Base-by-base conservation (phyloP, 257 asterid species). In the Verbascum thapsus region DNA sequence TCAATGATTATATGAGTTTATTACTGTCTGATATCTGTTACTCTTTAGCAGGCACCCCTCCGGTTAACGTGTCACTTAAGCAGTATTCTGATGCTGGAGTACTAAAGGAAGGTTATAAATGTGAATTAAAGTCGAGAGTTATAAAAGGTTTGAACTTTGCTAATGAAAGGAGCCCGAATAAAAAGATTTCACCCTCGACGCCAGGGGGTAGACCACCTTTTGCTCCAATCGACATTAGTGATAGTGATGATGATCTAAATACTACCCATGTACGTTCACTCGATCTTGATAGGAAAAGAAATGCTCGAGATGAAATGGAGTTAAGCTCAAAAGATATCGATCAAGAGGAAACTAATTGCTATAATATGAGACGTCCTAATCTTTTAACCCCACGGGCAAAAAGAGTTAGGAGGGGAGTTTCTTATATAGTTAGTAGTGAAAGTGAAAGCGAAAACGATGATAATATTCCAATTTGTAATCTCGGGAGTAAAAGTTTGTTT, bases 381-480 rank as follows among this genome's bases (percentile, higher is more conserved):
- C 42, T 30, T 60, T 73, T 68, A 30, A 66, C 57, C 43, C 42
- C 63, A 26, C 75, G 62, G 76, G 78, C 66, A 74, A 66, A 63
- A 54, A 71, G 38, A 66, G 18, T 78, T 35, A 32, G 77, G 53
- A 76, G 61, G 58, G 70, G 74, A 76, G 81, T 72, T 43, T 64
- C 71, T 23, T 72, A 62, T 19, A 32, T 73, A 8, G 73, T 84
- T 61, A 51, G 50, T 9, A 82, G 87, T 58, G 90, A 84, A 37
- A 77, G 80, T 61, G 90, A 76, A 60, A 76, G 73, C 43, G 80
- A 76, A 63, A 37, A 26, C 58, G 86, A 75, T 10, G 94, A 82
- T 44, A 17, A 69, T 56, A 30, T 79, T 39, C 87, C 85, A 40
- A 54, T 75, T 50, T 20, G 74, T 66, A 76, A 40, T 58, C 75